Percentiles rank a stretch among this genome's conserved stretches.
Conservation (phyloP, 1,284 basidiomycete genomes). For the Cryptococcus jaspeensis region DNA sequence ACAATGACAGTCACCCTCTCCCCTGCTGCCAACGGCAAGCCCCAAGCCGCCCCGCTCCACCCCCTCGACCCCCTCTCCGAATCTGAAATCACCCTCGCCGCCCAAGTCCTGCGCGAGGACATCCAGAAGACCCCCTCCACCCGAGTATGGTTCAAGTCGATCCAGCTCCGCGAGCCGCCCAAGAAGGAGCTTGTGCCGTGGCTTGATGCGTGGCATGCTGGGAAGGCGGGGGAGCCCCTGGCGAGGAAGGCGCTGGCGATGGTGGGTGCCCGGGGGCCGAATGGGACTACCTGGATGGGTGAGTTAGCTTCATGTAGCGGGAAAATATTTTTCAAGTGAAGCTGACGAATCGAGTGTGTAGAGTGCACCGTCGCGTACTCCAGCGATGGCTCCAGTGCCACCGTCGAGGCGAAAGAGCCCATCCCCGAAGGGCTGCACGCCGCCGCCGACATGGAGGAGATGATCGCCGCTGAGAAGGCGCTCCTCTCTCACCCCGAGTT, state of each 20-base stretch:
- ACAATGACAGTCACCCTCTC: too few species aligned
- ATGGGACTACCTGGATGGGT: not conserved
- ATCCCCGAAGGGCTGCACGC: conserved; percentile 14
- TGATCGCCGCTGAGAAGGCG: conserved; percentile 30
- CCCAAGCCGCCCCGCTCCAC: conserved; percentile 22
- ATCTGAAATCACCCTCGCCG: conserved; percentile 34
- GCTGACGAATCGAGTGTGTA: not conserved
- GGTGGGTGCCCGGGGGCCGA: not conserved
- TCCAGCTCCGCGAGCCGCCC: conserved; percentile 31
- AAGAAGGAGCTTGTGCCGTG: conserved; percentile 34
- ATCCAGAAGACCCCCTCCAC: conserved; percentile 10
- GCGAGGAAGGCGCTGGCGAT: not conserved
- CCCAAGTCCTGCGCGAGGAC: conserved; percentile 16
- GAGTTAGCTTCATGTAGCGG: not conserved
- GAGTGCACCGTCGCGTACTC: not conserved
- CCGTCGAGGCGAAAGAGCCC: not conserved
- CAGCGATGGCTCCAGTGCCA: too few species aligned
- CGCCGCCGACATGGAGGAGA: conserved; percentile 31
- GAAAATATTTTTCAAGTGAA: not conserved
- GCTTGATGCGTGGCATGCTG: conserved; percentile 10
- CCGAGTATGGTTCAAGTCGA: conserved; percentile 34
- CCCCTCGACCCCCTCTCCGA: conserved; percentile 51
- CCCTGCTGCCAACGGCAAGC: too few species aligned
- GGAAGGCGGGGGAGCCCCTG: conserved; percentile 2
- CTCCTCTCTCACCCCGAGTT: conserved; percentile 33